These are phyloP conservation scores for Pseudogymnoascus sp. DNA, from an alignment of 2,329 filamentous ascomycete species.

Conservation along the genomic window DNA sequence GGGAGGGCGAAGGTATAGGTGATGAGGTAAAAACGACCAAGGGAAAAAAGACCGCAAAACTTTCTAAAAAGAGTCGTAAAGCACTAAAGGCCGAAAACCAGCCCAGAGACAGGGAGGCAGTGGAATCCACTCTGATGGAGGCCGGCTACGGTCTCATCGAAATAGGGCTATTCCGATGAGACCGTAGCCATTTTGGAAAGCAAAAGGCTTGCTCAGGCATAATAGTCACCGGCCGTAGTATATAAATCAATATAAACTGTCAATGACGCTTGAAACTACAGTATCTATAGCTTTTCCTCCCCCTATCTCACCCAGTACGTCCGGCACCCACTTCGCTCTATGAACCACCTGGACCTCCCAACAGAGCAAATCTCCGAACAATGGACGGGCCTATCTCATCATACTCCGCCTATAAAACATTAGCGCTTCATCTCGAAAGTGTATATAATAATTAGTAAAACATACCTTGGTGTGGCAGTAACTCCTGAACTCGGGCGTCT, in stretches of 20 bases:
- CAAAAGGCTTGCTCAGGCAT: not conserved
- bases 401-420: constrained; percentile 49
- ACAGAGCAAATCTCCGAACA: constrained; percentile 84
- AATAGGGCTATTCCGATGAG: not conserved
- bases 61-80: no score
- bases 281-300: constrained; percentile 10
- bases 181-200: not conserved
- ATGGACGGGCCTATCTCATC: constrained; percentile 95
- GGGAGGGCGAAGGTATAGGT: no score
- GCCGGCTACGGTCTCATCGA: no score
- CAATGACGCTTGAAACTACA: constrained; percentile 11
- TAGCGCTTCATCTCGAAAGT: not conserved
- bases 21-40: no score
- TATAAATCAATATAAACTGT: not conserved
- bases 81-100: no score
- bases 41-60: no score
- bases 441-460: constrained; percentile 16
- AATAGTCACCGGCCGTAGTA: not conserved
- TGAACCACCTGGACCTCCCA: constrained; percentile 84
- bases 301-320: not conserved
- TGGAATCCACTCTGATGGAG: not conserved
- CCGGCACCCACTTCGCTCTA: constrained; percentile 31
- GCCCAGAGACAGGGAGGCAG: not conserved
- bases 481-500: constrained; percentile 96
- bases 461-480: constrained; percentile 90